These are phyloP conservation scores for Solanum ossicruentum DNA, from an alignment of 257 asterid species.

Conservation along the genomic window DNA sequence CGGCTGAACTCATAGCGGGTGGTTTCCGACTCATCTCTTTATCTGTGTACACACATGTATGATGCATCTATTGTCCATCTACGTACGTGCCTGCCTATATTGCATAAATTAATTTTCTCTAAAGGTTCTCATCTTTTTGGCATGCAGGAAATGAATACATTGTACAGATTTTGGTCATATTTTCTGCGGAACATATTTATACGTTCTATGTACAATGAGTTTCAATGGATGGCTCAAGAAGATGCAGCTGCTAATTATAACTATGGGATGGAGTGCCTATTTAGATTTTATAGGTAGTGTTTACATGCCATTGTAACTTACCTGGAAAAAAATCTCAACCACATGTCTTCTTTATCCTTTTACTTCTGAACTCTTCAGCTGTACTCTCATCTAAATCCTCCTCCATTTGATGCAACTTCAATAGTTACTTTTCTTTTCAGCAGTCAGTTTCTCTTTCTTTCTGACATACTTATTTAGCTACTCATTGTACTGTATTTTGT, in stretches of 20 bases:
- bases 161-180: conserved; percentile 86
- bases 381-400: neutral
- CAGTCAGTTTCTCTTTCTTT: neutral
- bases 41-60: neutral
- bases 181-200: conserved; percentile 61
- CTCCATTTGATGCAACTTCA: neutral
- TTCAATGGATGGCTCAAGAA: conserved; percentile 66
- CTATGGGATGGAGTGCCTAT: conserved; percentile 86
- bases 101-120: neutral
- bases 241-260: conserved; percentile 79
- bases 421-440: neutral
- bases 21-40: neutral
- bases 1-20: neutral
- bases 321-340: neutral
- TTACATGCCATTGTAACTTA: neutral
- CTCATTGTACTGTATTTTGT: neutral
- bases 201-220: conserved; percentile 81
- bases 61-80: neutral
- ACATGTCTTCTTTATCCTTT: neutral
- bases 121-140: neutral
- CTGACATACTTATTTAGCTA: neutral
- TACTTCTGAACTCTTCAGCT: neutral
- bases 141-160: conserved; percentile 92
- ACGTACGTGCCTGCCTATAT: neutral
- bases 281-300: conserved; percentile 82